Conservation (phyloP, 306 rosid species). For the Canavalia gladiata region DNA sequence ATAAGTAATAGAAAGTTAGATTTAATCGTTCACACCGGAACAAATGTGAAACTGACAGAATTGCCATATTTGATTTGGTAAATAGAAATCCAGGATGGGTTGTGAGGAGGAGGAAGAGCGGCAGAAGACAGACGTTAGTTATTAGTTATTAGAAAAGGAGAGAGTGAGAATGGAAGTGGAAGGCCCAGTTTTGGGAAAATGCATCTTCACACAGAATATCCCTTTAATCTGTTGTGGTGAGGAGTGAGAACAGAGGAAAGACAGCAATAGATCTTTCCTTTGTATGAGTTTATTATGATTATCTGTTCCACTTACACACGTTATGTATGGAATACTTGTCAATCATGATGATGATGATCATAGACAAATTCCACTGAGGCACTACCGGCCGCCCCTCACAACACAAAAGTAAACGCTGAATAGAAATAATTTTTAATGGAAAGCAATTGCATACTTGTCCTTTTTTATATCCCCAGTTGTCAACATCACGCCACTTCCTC, state of each 20-base stretch:
- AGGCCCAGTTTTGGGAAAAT: slow-evolving; percentile 15
- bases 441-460: background rate
- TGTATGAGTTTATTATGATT: background rate
- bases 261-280: slow-evolving; percentile 2
- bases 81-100: no score
- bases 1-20: no score
- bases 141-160: background rate
- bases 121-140: no score
- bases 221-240: background rate
- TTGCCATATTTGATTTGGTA: background rate
- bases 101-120: no score
- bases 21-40: background rate
- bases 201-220: background rate
- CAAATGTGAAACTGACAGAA: slow-evolving; percentile 17
- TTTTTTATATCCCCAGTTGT: background rate
- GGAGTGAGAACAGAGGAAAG: background rate
- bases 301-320: slow-evolving; percentile 50
- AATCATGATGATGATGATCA: slow-evolving; percentile 44
- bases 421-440: background rate
- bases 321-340: slow-evolving; percentile 40
- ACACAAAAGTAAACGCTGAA: slow-evolving; percentile 54
- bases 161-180: background rate
- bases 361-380: slow-evolving; percentile 43
- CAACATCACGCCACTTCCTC: slow-evolving; percentile 9
- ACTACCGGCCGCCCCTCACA: slow-evolving; percentile 47